Conservation (phyloP, 148 eudicot species). For the Amaranthus cruentus region DNA sequence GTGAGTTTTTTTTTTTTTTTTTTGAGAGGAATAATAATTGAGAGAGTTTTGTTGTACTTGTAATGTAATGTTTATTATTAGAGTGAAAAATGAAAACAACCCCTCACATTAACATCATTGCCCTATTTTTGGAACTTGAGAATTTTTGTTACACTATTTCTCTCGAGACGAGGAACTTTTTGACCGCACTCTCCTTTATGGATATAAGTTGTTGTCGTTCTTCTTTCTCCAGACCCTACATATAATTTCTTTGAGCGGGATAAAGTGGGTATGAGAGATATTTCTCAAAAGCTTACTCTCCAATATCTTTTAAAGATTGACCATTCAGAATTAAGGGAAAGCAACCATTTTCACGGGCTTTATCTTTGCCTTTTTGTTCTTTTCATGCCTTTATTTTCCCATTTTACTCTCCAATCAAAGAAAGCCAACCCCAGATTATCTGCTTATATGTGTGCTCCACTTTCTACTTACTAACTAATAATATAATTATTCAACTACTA, state of each 20-base stretch:
- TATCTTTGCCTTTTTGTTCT: conserved; percentile 28
- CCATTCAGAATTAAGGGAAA: not conserved
- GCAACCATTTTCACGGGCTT: conserved; percentile 6
- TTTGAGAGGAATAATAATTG: not conserved
- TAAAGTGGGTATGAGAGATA: too few species aligned
- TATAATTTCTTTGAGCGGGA: too few species aligned
- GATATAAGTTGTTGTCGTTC: too few species aligned
- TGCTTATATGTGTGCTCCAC: conserved; percentile 21
- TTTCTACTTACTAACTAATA: conserved; percentile 8
- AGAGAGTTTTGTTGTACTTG: not conserved
- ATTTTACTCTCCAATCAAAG: conserved; percentile 14
- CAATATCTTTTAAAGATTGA: conserved; percentile 3
- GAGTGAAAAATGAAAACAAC: not conserved
- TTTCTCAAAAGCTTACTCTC: too few species aligned
- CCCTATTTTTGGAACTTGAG: conserved; percentile 15
- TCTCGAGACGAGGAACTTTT: too few species aligned
- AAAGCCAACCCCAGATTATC: conserved; percentile 22
- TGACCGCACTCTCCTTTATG: too few species aligned
- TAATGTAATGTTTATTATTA: too few species aligned
- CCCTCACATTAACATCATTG: conserved; percentile 23
- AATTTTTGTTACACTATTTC: too few species aligned
- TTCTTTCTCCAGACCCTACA: too few species aligned
- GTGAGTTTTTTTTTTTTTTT: not conserved
- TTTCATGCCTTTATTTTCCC: conserved; percentile 19
- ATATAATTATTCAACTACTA: too few species aligned